Conservation (phyloP, 179 eudicot species). For the Silene vulgaris region DNA sequence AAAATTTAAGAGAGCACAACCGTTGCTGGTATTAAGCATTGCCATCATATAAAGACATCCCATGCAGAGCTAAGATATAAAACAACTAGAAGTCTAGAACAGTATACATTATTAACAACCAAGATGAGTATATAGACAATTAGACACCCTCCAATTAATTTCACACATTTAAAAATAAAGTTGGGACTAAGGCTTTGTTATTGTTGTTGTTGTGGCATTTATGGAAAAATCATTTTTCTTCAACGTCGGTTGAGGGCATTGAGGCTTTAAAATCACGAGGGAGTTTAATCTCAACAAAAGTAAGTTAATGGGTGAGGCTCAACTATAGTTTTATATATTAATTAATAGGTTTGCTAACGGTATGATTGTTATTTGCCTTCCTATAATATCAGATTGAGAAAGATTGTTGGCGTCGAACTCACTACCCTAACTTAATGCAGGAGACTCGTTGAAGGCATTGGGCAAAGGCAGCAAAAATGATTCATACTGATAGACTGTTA, state of each 20-base stretch:
- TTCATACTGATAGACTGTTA: background rate
- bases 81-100: background rate
- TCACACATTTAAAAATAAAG: background rate
- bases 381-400: background rate
- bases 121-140: background rate
- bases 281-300: background rate
- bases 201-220: background rate
- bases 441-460: background rate
- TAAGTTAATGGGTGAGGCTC: background rate
- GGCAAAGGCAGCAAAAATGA: background rate
- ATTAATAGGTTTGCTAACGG: background rate
- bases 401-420: background rate
- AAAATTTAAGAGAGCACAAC: background rate
- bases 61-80: background rate
- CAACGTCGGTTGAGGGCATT: background rate
- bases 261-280: background rate
- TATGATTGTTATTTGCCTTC: background rate
- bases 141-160: background rate
- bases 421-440: background rate
- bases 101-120: background rate
- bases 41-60: background rate
- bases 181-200: constrained; percentile 1
- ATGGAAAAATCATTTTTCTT: background rate
- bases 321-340: background rate
- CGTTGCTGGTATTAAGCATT: background rate